Evolutionary conservation across 2,329 filamentous ascomycete genomes (phyloP).

Genomic region (Aaosphaeria arxii): DNA sequence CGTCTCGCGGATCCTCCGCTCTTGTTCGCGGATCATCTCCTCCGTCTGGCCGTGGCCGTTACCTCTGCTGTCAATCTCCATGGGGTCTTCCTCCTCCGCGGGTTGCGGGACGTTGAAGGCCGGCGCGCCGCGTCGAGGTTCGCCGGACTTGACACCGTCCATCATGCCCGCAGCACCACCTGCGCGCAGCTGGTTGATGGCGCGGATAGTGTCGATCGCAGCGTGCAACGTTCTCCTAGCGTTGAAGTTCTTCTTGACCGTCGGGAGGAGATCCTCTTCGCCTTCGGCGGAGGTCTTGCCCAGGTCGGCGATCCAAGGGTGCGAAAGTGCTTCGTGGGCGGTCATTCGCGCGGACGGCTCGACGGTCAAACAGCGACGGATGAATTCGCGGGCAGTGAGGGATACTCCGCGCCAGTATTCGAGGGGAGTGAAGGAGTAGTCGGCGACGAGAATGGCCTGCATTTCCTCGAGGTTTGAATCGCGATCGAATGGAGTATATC

Average conservation of each 20-base stretch:
- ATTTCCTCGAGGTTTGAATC: constrained; percentile 98
- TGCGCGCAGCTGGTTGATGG: constrained; percentile 65
- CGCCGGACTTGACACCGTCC: constrained; percentile 58
- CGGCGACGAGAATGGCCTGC: constrained; percentile 95
- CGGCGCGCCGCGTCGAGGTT: constrained; percentile 44
- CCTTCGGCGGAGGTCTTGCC: constrained; percentile 43
- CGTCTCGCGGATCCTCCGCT: constrained; percentile 58
- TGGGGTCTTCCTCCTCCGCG: constrained; percentile 35
- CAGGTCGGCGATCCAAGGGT: constrained; percentile 62
- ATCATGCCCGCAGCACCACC: constrained; percentile 58
- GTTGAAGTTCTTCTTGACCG: constrained; percentile 70
- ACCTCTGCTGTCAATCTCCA: constrained; percentile 58
- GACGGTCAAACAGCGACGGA: constrained; percentile 85
- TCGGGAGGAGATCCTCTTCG: constrained; percentile 57
- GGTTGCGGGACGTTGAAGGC: constrained; percentile 33
- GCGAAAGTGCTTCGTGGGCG: constrained; percentile 70
- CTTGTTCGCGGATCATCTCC: constrained; percentile 60
- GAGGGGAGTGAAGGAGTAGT: constrained; percentile 90
- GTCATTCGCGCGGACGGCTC: constrained; percentile 87
- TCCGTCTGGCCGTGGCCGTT: constrained; percentile 61
- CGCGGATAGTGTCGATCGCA: constrained; percentile 65
- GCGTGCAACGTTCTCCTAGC: constrained; percentile 63
- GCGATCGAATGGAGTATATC: constrained; percentile 96
- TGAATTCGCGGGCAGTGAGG: constrained; percentile 80
- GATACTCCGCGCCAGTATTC: constrained; percentile 98